Conservation (phyloP, 2,329 filamentous ascomycete species). For the Penicillium sp. region DNA sequence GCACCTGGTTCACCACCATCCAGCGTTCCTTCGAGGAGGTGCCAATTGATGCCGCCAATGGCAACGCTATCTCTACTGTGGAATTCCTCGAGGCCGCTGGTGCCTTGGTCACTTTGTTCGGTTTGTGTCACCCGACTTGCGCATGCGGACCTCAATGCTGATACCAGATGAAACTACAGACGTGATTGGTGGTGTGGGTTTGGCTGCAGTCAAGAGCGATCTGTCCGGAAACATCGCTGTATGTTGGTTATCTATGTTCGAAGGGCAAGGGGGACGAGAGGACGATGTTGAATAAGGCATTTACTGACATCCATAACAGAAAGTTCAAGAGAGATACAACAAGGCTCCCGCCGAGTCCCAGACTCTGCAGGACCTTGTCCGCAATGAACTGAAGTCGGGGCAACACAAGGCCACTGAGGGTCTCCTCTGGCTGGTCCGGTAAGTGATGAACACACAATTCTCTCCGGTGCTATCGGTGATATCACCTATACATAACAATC, state of each 20-base stretch:
- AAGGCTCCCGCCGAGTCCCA: constrained; percentile 79
- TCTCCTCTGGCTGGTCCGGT: constrained; percentile 89
- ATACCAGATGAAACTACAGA: constrained; percentile 50
- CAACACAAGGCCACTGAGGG: constrained; percentile 90
- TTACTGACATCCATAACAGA: constrained; percentile 59
- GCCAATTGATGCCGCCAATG: constrained; percentile 72
- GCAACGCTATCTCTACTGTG: constrained; percentile 78
- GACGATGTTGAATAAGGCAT: not conserved
- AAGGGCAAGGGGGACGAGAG: not conserved
- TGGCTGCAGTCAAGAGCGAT: constrained; percentile 89
- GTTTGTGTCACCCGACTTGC: constrained; percentile 53
- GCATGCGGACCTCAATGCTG: constrained; percentile 15
- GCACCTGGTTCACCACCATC: constrained; percentile 85
- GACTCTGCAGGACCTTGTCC: constrained; percentile 82
- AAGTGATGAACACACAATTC: constrained; percentile 39
- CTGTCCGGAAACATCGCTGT: constrained; percentile 92
- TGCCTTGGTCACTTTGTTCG: constrained; percentile 84
- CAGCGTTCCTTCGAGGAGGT: constrained; percentile 85
- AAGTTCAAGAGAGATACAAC: constrained; percentile 83
- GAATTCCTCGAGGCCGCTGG: constrained; percentile 93
- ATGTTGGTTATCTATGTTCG: constrained; percentile 30
- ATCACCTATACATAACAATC: not conserved
- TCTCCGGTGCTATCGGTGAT: not conserved
- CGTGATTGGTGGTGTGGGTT: constrained; percentile 72
- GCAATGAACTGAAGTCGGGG: constrained; percentile 87